Conservation (phyloP, 1,139 yeast genomes). For the Pichia sp. region DNA sequence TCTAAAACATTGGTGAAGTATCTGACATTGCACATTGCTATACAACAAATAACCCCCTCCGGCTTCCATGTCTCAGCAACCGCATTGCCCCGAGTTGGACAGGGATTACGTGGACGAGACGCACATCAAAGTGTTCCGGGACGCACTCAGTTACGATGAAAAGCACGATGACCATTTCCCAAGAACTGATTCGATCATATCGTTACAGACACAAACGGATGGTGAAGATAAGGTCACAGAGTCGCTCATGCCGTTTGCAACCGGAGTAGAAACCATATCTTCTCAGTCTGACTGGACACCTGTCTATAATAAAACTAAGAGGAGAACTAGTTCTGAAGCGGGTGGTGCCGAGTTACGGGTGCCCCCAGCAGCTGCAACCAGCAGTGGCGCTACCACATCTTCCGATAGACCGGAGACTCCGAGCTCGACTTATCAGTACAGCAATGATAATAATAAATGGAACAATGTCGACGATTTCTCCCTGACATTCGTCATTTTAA, state of each 20-base stretch:
- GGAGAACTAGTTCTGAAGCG: conserved; percentile 4
- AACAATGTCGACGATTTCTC: conserved; percentile 33
- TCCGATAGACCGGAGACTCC: conserved; percentile 2
- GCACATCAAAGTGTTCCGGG: conserved; percentile 32
- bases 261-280: conserved; percentile 35
- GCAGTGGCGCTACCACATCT: background rate
- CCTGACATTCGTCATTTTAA: conserved; percentile 42
- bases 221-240: background rate
- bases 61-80: too few relatives aligned
- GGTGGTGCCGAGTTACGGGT: too few relatives aligned
- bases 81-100: conserved; percentile 11
- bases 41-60: too few relatives aligned
- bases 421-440: conserved; percentile 6
- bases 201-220: conserved; percentile 12
- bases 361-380: background rate
- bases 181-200: conserved; percentile 10
- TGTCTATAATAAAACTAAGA: conserved; percentile 29
- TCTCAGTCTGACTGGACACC: conserved; percentile 72
- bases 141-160: conserved; percentile 32
- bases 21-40: too few relatives aligned
- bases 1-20: too few relatives aligned
- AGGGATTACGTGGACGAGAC: conserved; percentile 25
- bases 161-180: background rate
- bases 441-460: conserved; percentile 16
- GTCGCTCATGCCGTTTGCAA: background rate